phyloP scores from a whole-genome alignment of 2,329 filamentous ascomycete genomes.

The Paecilomyces fulvus region DNA sequence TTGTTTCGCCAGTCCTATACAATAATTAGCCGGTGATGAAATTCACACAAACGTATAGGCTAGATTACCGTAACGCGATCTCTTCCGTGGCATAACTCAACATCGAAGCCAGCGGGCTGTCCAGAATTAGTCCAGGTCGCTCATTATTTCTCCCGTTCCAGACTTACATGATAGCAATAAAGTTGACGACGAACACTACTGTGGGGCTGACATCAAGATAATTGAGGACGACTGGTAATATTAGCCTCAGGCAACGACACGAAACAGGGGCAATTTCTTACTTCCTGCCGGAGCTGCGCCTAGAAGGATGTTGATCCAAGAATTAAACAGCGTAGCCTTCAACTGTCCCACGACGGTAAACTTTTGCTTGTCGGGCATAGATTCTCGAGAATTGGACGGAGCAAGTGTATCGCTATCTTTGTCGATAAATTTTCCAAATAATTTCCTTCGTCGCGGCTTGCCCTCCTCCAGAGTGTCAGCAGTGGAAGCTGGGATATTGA shows the following conservation, averaged over 20 bases:
- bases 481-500: background rate
- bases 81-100: slow-evolving; percentile 86
- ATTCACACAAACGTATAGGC: background rate
- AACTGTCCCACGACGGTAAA: background rate
- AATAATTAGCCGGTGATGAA: slow-evolving; percentile 13
- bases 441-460: background rate
- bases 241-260: slow-evolving; percentile 2
- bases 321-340: background rate
- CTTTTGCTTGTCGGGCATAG: background rate
- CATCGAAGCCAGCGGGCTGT: slow-evolving; percentile 67
- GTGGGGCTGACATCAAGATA: slow-evolving; percentile 53
- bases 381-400: background rate
- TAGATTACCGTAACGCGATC: slow-evolving; percentile 49
- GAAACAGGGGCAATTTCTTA: slow-evolving; percentile 11
- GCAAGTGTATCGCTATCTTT: background rate
- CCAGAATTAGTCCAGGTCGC: background rate
- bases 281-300: slow-evolving; percentile 69
- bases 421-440: background rate
- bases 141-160: background rate
- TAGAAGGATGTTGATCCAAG: slow-evolving; percentile 75
- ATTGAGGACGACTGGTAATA: slow-evolving; percentile 51
- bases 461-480: background rate
- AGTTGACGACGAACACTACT: slow-evolving; percentile 78
- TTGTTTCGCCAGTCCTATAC: slow-evolving; percentile 61
- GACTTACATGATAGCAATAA: slow-evolving; percentile 69